phyloP scores from a whole-genome alignment of 805 yeast genomes.

The Barnettozyma botsteinii region DNA sequence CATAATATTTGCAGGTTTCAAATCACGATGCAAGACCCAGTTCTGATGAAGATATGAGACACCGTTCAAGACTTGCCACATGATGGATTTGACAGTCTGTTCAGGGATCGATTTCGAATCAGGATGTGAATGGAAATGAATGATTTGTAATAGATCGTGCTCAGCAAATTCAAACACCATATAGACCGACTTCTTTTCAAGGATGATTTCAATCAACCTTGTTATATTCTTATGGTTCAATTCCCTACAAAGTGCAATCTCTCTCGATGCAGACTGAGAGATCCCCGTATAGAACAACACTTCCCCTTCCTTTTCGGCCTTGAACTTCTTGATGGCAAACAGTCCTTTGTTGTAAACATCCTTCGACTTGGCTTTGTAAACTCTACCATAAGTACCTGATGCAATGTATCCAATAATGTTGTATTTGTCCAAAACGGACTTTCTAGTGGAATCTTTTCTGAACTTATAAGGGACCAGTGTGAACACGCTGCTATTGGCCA shows the following conservation, averaged over 20 bases:
- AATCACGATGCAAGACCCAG: slow-evolving; percentile 93
- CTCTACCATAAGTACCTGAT: slow-evolving; percentile 96
- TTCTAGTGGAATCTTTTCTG: slow-evolving; percentile 59
- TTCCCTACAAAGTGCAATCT: slow-evolving; percentile 92
- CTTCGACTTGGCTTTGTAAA: slow-evolving; percentile 74
- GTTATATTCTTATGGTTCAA: slow-evolving; percentile 75
- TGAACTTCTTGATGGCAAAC: slow-evolving; percentile 89
- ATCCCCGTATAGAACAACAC: slow-evolving; percentile 87
- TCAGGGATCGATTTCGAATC: slow-evolving; percentile 76
- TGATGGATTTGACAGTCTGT: slow-evolving; percentile 69
- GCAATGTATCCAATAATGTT: slow-evolving; percentile 93
- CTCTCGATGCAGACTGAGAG: slow-evolving; percentile 93
- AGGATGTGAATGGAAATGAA: slow-evolving; percentile 91
- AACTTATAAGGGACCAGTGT: slow-evolving; percentile 54
- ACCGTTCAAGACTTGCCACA: slow-evolving; percentile 92
- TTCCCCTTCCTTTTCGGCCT: slow-evolving; percentile 89
- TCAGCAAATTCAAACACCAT: slow-evolving; percentile 97
- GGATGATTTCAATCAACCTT: slow-evolving; percentile 69
- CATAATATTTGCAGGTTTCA: slow-evolving; percentile 98
- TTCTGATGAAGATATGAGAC: slow-evolving; percentile 88
- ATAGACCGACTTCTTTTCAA: slow-evolving; percentile 85
- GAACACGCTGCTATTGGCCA: slow-evolving; percentile 50
- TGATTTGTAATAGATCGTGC: slow-evolving; percentile 89
- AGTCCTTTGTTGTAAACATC: slow-evolving; percentile 22
- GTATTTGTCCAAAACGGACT: slow-evolving; percentile 77